Conservation (phyloP, 495 filamentous ascomycete species). For the Cercophora newfieldiana region DNA sequence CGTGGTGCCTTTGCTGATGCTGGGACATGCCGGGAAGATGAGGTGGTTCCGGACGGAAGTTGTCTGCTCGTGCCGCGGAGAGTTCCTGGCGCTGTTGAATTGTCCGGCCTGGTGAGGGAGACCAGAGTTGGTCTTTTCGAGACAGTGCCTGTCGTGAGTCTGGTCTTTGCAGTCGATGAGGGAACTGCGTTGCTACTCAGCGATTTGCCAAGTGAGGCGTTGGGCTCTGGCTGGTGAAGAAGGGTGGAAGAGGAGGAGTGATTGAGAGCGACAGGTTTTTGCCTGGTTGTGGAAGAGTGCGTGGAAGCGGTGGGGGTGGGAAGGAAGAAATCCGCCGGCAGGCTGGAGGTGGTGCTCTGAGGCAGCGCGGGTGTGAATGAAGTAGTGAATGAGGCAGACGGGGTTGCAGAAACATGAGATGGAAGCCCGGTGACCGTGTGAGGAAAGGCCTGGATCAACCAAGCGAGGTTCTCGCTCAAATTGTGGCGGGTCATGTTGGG, state of each 20-base stretch:
- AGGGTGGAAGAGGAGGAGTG: neutral
- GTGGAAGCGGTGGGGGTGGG: neutral
- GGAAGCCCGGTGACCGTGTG: neutral
- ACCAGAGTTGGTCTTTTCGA: neutral
- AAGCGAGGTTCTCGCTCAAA: conserved; percentile 57
- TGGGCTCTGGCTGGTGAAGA: neutral
- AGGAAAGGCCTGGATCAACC: conserved; percentile 49
- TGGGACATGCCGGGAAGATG: neutral
- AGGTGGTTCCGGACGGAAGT: neutral
- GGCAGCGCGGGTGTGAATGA: neutral
- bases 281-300: neutral
- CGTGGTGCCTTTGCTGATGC: neutral
- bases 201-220: neutral
- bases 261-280: neutral
- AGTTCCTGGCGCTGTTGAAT: neutral
- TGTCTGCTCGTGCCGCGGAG: neutral
- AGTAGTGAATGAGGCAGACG: neutral
- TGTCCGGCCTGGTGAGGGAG: neutral
- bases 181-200: neutral
- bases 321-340: neutral
- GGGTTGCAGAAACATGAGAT: neutral
- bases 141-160: neutral
- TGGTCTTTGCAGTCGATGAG: neutral
- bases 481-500: conserved; percentile 66
- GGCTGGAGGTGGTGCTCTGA: neutral